Base-by-base conservation (phyloP, 1,284 basidiomycete genomes). In the Puccinia hordei region DNA sequence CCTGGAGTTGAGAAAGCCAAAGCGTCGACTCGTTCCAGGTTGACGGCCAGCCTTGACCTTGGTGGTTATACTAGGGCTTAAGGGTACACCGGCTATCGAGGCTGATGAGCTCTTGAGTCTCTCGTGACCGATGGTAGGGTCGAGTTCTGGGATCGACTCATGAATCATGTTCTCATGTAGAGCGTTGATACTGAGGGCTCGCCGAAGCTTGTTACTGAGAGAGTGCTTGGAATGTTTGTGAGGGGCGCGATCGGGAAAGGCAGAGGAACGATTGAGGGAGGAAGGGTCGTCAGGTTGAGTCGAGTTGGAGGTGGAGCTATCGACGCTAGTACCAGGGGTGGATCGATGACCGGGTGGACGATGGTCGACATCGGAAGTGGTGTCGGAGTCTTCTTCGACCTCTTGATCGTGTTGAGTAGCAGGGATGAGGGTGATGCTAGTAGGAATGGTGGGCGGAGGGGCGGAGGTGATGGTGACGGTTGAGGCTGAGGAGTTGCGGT, bases 1-100 rank as follows among this genome's bases (percentile, higher is more conserved):
- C 83, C 92, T 91, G 82, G 92, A 91, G 86, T 95, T 96, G 89
- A 99, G 95, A 82, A 96, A 53, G 22, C 74, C 74, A 53, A 76
- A 76, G 19, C 74, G 33, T 53, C 59, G 35, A 65, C 57, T 46
- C 22, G 71, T 30, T 15, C 49, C 51, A 19, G 72, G n/a, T 17
- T 51, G 69, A 53, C 46, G 44, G 19, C 41, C 69, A 24, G 55
- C 24, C 55, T 55, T 57, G 49, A 8, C 46, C 24, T 27, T 55
- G 30, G 19, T 51, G 30, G 69, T 44, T 8, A 46, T 44, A 15
- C 57, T 49, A 46, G 53, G 35, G 46, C 55, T 59, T 3, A 33
- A 12, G 33, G 53, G 73, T 15, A 73, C 72, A 15, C 72, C 72
- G 8, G 51, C 53, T 3, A 73, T 59, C 12, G 72, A 73, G 27